These are phyloP conservation scores for Magnaporthiopsis incrustans DNA, from an alignment of 2,329 filamentous ascomycete species.

Conservation along the genomic window DNA sequence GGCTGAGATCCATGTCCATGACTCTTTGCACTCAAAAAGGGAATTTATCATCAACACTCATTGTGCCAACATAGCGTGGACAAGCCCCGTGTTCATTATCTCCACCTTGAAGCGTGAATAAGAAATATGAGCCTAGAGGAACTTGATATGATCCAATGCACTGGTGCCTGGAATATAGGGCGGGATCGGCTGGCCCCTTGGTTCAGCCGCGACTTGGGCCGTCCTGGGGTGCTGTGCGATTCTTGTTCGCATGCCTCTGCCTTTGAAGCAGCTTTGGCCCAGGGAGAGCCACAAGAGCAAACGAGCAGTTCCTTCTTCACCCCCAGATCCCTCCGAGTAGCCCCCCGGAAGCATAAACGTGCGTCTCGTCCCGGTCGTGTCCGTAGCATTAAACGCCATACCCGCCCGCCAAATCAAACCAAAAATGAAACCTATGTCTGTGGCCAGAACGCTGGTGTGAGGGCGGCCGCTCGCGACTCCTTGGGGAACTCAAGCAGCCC, in stretches of 20 bases:
- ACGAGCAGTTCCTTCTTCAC: background rate
- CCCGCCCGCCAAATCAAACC: background rate
- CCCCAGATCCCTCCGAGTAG: background rate
- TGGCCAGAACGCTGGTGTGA: background rate
- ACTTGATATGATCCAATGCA: background rate
- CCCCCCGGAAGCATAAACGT: background rate
- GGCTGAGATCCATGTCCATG: background rate
- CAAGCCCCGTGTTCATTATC: background rate
- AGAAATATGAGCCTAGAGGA: background rate
- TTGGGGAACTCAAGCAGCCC: background rate
- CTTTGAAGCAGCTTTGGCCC: background rate
- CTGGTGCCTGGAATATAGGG: background rate
- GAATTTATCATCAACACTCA: background rate
- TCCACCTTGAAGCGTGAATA: background rate
- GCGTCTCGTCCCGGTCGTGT: background rate
- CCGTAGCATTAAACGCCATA: background rate
- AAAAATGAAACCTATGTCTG: background rate
- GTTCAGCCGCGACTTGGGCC: no score
- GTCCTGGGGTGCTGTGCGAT: background rate
- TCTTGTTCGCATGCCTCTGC: background rate
- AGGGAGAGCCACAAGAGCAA: background rate
- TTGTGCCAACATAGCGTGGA: background rate
- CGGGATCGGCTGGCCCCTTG: background rate
- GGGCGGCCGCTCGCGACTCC: background rate
- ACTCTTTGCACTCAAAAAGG: background rate